phyloP scores from a whole-genome alignment of 345 rosid species.

The Gynandropsis gynandra region DNA sequence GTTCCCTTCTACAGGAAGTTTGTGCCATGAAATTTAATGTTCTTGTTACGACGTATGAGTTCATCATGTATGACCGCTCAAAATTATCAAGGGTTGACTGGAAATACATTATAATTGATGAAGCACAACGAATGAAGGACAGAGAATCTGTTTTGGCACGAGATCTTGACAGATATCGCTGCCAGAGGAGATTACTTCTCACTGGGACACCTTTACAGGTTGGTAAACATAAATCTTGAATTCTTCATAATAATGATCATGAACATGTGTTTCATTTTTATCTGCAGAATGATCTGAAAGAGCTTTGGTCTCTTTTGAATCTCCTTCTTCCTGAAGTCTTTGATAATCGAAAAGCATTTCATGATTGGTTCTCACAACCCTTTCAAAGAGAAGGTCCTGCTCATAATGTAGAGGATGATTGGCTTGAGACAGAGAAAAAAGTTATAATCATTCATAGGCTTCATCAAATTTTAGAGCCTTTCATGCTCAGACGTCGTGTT shows the following conservation, averaged over 20 bases:
- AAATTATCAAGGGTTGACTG: constrained; percentile 97
- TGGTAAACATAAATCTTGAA: constrained; percentile 23
- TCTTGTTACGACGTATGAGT: constrained; percentile 96
- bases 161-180: constrained; percentile 98
- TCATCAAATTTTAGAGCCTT: constrained; percentile 99
- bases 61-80: constrained; percentile 96
- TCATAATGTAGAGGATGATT: constrained; percentile 92
- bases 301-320: constrained; percentile 98
- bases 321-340: constrained; percentile 98
- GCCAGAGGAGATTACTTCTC: constrained; percentile 98
- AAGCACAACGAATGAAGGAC: constrained; percentile 99
- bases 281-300: constrained; percentile 95
- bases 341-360: constrained; percentile 98
- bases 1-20: constrained; percentile 63
- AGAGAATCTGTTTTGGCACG: constrained; percentile 99
- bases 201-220: constrained; percentile 99
- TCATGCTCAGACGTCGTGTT: constrained; percentile 99
- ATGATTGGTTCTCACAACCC: constrained; percentile 99
- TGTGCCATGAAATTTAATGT: constrained; percentile 94
- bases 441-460: constrained; percentile 97
- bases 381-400: constrained; percentile 82
- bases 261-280: constrained; percentile 9
- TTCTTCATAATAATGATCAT: constrained; percentile 11
- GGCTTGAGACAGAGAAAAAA: constrained; percentile 99
- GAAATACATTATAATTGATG: constrained; percentile 97